Conservation (phyloP, 2,329 filamentous ascomycete species). For the Dactylella cylindrospora region DNA sequence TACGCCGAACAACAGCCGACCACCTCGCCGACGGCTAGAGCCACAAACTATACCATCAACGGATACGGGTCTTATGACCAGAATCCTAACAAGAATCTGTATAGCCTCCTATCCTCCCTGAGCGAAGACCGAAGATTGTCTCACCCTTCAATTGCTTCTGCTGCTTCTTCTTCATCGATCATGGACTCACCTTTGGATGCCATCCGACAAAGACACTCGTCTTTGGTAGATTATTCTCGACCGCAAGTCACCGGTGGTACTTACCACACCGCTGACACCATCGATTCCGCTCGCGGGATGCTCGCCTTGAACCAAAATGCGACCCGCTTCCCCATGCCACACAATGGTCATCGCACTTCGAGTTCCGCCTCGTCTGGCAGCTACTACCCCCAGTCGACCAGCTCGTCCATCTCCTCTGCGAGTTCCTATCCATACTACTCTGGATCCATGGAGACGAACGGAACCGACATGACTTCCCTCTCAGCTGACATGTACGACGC, state of each 20-base stretch:
- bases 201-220: slow-evolving; percentile 59
- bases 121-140: slow-evolving; percentile 69
- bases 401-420: slow-evolving; percentile 83
- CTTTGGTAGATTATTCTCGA: slow-evolving; percentile 64
- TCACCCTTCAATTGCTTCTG: slow-evolving; percentile 74
- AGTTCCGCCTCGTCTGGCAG: slow-evolving; percentile 70
- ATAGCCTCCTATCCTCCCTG: slow-evolving; percentile 44
- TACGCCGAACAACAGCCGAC: slow-evolving; percentile 31
- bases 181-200: slow-evolving; percentile 50
- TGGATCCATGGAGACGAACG: slow-evolving; percentile 77
- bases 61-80: slow-evolving; percentile 40
- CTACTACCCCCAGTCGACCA: slow-evolving; percentile 77
- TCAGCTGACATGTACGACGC: slow-evolving; percentile 59
- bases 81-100: slow-evolving; percentile 30
- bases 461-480: slow-evolving; percentile 86
- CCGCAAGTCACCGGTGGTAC: slow-evolving; percentile 59
- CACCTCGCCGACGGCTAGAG: slow-evolving; percentile 25
- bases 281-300: slow-evolving; percentile 93
- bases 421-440: slow-evolving; percentile 82
- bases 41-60: slow-evolving; percentile 14
- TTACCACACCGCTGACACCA: slow-evolving; percentile 72
- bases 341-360: slow-evolving; percentile 72
- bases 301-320: slow-evolving; percentile 78
- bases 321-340: slow-evolving; percentile 20
- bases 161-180: slow-evolving; percentile 52